phyloP scores from a whole-genome alignment of 2,329 filamentous ascomycete species.

The Akanthomyces muscarius region DNA sequence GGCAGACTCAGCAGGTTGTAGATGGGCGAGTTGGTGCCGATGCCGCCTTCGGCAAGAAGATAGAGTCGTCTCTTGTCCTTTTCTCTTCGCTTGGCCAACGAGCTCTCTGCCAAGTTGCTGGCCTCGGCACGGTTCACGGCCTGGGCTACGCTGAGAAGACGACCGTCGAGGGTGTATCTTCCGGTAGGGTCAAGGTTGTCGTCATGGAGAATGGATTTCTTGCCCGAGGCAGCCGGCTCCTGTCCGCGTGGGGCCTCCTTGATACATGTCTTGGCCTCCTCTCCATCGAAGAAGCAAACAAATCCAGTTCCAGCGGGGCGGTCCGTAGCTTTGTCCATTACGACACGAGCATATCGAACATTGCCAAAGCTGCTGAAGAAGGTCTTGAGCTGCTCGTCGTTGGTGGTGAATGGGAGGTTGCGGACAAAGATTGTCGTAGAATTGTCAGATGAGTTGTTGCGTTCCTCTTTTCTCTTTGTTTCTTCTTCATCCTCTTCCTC shows the following conservation, averaged over 20 bases:
- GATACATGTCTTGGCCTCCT: slow-evolving; percentile 74
- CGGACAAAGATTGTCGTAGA: slow-evolving; percentile 83
- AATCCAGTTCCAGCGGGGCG: slow-evolving; percentile 90
- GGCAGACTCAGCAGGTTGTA: slow-evolving; percentile 71
- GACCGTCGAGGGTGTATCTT: slow-evolving; percentile 84
- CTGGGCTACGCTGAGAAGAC: slow-evolving; percentile 76
- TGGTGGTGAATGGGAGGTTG: slow-evolving; percentile 85
- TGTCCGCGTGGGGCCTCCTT: slow-evolving; percentile 64
- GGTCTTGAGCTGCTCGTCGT: slow-evolving; percentile 74
- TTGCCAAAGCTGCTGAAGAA: slow-evolving; percentile 87
- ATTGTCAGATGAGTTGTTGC: slow-evolving; percentile 50
- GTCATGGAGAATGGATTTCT: slow-evolving; percentile 83
- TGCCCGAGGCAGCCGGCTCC: slow-evolving; percentile 46
- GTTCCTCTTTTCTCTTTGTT: slow-evolving; percentile 26
- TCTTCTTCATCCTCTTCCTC: slow-evolving; percentile 44
- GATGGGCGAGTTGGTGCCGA: slow-evolving; percentile 71
- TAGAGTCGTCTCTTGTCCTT: slow-evolving; percentile 90
- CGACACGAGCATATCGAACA: slow-evolving; percentile 87
- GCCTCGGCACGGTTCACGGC: slow-evolving; percentile 85
- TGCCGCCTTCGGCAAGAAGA: slow-evolving; percentile 80
- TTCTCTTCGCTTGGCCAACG: slow-evolving; percentile 59
- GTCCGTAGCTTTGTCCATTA: slow-evolving; percentile 80
- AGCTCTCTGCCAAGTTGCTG: slow-evolving; percentile 65
- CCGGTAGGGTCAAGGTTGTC: slow-evolving; percentile 77
- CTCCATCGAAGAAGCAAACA: slow-evolving; percentile 79